Evolutionary conservation across 2,329 filamentous ascomycete species (phyloP), one percentile per base, ranked within the genome.

Genomic region (Elsinoe arachidis): DNA sequence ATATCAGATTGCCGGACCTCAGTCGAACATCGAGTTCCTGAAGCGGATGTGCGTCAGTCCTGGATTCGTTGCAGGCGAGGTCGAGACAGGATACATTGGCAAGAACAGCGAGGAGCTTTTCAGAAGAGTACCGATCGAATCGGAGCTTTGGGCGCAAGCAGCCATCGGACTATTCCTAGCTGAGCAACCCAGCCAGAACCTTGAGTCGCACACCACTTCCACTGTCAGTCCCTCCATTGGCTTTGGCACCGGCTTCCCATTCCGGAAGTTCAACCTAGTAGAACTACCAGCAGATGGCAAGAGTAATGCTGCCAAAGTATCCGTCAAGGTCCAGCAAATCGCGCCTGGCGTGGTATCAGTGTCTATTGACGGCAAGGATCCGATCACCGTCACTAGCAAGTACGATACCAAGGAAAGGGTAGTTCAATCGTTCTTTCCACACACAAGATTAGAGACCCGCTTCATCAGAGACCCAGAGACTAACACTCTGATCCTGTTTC

Each of bases 11-110:
- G 93, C 92, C 2, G 93, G 93, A 0, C 82, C 95, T 6, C 86
- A 88, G 68, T 99, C 93, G 5, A 99, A 99, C 69, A 91, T 99
- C 61, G 93, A 97, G 70, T 99, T 99, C 68, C 75, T 99, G 59
- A 97, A 97, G 76, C 81, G 85, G 7, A 80, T 96, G 57, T 96
- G 90, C 69, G 80, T 83, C 46, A 90, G 87, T 59, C 80, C 82
- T 0, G 88, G 87, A 52, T 99, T 99, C 67, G 80, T 95, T 58
- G 80, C 81, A 10, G 93, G 92, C 7, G 84, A 93, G 17, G 90
- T 99, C 12, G 92, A 99, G 72, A 99, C 93, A 0, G 92, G 92
- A 1, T 99, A 96, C 69, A 97, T 99, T 63, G 85, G 91, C 56
- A 96, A 95, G 71, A 87, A 95, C 74, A 80, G 82, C 59, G 80